These are phyloP conservation scores for Russula virescens DNA, from an alignment of 768 basidiomycete genomes.

Conservation along the genomic window DNA sequence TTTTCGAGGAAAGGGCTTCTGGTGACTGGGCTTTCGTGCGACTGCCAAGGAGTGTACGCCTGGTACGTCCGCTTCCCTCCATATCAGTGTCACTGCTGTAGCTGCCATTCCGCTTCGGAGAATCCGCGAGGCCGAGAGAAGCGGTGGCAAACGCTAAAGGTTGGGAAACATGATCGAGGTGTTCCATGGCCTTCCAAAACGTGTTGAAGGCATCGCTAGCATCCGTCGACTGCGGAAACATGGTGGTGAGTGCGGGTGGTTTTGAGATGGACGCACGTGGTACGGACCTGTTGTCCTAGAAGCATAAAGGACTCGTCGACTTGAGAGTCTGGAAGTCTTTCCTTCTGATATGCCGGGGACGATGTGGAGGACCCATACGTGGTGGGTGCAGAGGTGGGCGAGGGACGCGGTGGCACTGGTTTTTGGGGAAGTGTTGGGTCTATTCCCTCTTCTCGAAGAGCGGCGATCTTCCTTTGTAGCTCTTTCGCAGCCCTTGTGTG, in stretches of 20 bases:
- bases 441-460: conserved; percentile 68
- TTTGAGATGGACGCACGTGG: conserved; percentile 1
- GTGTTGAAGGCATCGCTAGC: conserved; percentile 83
- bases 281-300: conserved; percentile 66
- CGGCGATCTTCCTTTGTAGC: conserved; percentile 62
- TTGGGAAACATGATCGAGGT: conserved; percentile 81
- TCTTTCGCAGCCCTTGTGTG: conserved; percentile 68
- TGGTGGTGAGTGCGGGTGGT: conserved; percentile 4
- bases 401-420: conserved; percentile 30
- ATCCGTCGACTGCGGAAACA: conserved; percentile 36
- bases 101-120: conserved; percentile 41
- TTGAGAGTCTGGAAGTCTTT: conserved; percentile 40
- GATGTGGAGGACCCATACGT: conserved; percentile 35
- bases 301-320: conserved; percentile 90
- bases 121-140: conserved; percentile 51
- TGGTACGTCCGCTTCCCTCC: conserved; percentile 52
- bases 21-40: conserved; percentile 30
- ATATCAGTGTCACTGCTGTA: conserved; percentile 62
- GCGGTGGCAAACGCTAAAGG: conserved; percentile 78
- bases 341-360: conserved; percentile 44
- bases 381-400: conserved; percentile 24
- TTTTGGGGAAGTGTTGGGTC: conserved; percentile 73
- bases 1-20: conserved; percentile 26
- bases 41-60: conserved; percentile 38
- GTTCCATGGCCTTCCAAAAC: conserved; percentile 85